phyloP scores from a whole-genome alignment of 805 yeast genomes.

The Henningerozyma blattae region DNA sequence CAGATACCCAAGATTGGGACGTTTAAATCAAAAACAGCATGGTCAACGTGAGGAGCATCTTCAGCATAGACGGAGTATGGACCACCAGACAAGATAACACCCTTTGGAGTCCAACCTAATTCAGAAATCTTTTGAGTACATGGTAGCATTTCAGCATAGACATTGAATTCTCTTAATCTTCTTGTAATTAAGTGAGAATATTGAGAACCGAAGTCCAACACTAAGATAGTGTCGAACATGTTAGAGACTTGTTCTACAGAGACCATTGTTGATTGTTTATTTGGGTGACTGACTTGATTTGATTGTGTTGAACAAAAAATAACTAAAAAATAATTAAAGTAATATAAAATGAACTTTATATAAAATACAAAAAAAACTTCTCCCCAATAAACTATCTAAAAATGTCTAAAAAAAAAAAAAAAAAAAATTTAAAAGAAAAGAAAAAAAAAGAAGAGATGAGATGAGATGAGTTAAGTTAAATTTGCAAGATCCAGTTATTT shows the following conservation, averaged over 20 bases:
- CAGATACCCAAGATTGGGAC: conserved; percentile 97
- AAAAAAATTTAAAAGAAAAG: too few species aligned
- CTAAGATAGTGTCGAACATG: conserved; percentile 93
- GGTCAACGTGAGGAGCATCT: conserved; percentile 97
- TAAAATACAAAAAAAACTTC: too few species aligned
- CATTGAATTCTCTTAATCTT: conserved; percentile 94
- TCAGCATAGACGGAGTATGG: conserved; percentile 95
- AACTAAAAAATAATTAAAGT: too few species aligned
- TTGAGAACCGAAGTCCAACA: conserved; percentile 96
- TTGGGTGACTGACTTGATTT: too few species aligned
- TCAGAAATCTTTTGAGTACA: conserved; percentile 96
- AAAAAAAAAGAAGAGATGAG: too few species aligned
- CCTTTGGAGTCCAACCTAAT: conserved; percentile 88
- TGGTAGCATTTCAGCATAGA: conserved; percentile 98
- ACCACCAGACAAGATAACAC: conserved; percentile 92
- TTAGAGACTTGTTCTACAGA: conserved; percentile 52
- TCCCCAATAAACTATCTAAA: too few species aligned
- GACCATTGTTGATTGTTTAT: conserved; percentile 5
- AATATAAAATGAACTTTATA: too few species aligned
- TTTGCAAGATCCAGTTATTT: too few species aligned
- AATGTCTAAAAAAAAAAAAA: too few species aligned
- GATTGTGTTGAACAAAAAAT: too few species aligned
- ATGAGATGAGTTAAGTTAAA: too few species aligned
- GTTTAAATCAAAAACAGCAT: conserved; percentile 73
- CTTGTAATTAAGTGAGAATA: conserved; percentile 94